phyloP scores from a whole-genome alignment of 352 stramenopile species.

The Phytophthora sp. region DNA sequence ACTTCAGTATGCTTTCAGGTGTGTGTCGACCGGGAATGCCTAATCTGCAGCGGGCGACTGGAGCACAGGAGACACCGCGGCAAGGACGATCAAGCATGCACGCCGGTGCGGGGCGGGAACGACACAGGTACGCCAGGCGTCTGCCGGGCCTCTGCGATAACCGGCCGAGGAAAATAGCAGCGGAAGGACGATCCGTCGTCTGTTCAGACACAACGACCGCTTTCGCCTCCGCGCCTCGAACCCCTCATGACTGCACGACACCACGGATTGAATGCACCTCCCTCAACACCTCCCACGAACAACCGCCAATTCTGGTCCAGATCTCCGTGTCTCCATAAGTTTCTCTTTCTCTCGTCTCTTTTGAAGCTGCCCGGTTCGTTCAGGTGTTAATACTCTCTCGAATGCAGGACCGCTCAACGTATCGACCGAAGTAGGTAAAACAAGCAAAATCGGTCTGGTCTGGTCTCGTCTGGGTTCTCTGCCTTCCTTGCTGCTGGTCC shows the following conservation, averaged over 20 bases:
- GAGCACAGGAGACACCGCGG: too few relatives aligned
- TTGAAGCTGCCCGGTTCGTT: slow-evolving; percentile 34
- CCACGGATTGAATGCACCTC: slow-evolving; percentile 25
- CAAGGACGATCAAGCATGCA: too few relatives aligned
- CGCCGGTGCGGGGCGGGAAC: too few relatives aligned
- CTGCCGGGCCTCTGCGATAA: neutral
- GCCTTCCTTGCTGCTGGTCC: slow-evolving; percentile 22
- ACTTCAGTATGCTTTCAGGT: too few relatives aligned
- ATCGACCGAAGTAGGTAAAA: slow-evolving; percentile 27
- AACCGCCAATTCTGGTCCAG: slow-evolving; percentile 34
- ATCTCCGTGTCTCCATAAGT: slow-evolving; percentile 26
- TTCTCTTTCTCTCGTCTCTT: slow-evolving; percentile 30
- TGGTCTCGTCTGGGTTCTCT: slow-evolving; percentile 25
- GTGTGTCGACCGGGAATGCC: too few relatives aligned
- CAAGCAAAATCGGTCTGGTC: slow-evolving; percentile 34
- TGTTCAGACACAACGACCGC: slow-evolving; percentile 30
- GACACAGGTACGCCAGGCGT: too few relatives aligned
- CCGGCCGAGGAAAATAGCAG: slow-evolving; percentile 17
- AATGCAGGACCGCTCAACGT: slow-evolving; percentile 29
- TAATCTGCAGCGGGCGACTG: too few relatives aligned
- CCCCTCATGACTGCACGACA: slow-evolving; percentile 26
- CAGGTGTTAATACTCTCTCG: slow-evolving; percentile 38
- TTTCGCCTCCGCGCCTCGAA: slow-evolving; percentile 18
- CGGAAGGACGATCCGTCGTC: slow-evolving; percentile 15
- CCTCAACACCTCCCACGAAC: slow-evolving; percentile 31